Percentiles rank a stretch among this genome's conserved stretches.
phyloP scores from a whole-genome alignment of 2,329 filamentous ascomycete species.

The Helotiales sp. region DNA sequence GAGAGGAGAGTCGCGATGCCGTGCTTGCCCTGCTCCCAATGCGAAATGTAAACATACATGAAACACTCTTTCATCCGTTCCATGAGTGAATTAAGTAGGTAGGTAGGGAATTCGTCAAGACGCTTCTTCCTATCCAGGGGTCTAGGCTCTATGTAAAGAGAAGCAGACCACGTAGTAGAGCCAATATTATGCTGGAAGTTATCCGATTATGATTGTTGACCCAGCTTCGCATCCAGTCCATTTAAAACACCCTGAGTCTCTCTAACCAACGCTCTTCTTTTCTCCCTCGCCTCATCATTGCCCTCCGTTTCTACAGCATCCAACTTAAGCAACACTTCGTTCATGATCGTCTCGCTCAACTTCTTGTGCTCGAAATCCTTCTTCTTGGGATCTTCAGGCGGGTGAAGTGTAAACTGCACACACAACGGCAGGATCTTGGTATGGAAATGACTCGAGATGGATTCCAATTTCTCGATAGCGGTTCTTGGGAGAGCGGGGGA shows the following conservation, averaged over 20 bases:
- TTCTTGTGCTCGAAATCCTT: conserved; percentile 75
- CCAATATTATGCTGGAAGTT: background rate
- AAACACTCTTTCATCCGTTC: background rate
- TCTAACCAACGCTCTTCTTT: conserved; percentile 74
- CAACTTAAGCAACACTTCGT: conserved; percentile 76
- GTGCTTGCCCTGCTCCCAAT: background rate
- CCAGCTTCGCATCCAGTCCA: conserved; percentile 57
- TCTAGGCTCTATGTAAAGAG: background rate
- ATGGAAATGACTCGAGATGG: conserved; percentile 68
- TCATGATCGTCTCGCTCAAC: conserved; percentile 76
- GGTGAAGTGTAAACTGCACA: conserved; percentile 62
- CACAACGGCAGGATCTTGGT: conserved; percentile 69
- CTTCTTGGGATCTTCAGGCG: conserved; percentile 71
- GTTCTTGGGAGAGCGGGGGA: conserved; percentile 46
- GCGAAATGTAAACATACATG: conserved; percentile 1
- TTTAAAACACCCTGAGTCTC: conserved; percentile 71
- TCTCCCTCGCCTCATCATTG: conserved; percentile 65
- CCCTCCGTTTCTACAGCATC: conserved; percentile 78
- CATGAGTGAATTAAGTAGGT: background rate
- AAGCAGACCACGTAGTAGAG: background rate
- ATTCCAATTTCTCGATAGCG: conserved; percentile 67
- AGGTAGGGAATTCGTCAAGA: background rate
- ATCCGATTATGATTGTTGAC: background rate
- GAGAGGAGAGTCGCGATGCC: background rate
- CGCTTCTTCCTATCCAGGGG: background rate